A percentile compares a stretch with the other conserved stretches of the same genome.
Evolutionary conservation across 805 yeast species (phyloP).

Genomic region (Cyberlindnera xylosilytica): DNA sequence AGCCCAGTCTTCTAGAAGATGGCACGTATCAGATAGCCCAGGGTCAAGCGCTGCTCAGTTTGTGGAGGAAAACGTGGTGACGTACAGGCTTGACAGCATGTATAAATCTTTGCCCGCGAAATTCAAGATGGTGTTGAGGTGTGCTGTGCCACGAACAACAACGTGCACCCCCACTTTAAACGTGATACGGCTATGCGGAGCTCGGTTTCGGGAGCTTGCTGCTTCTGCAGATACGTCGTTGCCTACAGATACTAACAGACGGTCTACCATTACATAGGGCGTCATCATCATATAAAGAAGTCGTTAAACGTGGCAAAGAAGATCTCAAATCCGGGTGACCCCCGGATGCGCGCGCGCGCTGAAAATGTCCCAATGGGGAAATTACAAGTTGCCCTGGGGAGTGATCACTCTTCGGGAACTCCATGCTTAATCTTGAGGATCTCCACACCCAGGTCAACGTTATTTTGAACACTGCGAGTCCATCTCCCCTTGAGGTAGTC

Average conservation of each 20-base stretch:
- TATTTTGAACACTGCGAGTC: constrained; percentile 35
- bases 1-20: no score
- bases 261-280: no score
- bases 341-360: not conserved
- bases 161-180: not conserved
- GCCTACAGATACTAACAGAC: no score
- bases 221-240: no score
- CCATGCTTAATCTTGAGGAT: constrained; percentile 21
- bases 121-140: constrained; percentile 1
- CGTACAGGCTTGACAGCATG: not conserved
- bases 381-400: no score
- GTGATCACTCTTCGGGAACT: not conserved
- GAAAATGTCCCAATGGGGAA: not conserved
- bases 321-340: not conserved
- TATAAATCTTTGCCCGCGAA: constrained; percentile 3
- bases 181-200: no score
- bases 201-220: no score
- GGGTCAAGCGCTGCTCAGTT: not conserved
- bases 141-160: not conserved
- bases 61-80: constrained; percentile 12
- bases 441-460: constrained; percentile 37
- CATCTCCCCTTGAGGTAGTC: constrained; percentile 47
- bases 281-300: no score
- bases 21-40: not conserved
- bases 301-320: no score